A percentile compares a stretch with the other conserved stretches of the same genome.
Evolutionary conservation across 441 rosid genomes (phyloP).

Genomic region (Aleurites moluccanus): DNA sequence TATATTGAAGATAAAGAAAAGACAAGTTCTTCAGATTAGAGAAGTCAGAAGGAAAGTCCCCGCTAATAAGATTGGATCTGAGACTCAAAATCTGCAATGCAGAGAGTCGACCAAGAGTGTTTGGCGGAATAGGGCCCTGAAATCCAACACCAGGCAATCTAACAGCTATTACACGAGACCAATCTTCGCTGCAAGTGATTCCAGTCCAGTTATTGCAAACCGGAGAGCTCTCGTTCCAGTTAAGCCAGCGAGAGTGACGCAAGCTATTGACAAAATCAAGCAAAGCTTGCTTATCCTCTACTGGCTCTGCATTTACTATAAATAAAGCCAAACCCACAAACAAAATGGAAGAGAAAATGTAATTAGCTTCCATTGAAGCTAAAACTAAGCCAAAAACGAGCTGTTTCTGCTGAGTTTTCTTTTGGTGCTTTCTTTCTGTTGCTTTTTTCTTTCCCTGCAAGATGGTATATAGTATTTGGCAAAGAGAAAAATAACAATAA

Average conservation of each 20-base stretch:
- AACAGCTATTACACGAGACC: constrained; percentile 62
- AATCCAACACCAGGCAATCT: constrained; percentile 90
- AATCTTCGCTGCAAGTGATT: constrained; percentile 62
- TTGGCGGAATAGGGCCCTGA: constrained; percentile 69
- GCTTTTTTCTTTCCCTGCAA: constrained; percentile 9
- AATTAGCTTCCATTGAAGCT: constrained; percentile 44
- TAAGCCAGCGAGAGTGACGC: constrained; percentile 67
- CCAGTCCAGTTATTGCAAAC: constrained; percentile 83
- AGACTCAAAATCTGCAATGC: constrained; percentile 72
- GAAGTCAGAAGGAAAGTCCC: constrained; percentile 70
- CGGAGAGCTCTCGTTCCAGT: constrained; percentile 68
- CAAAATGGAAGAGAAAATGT: constrained; percentile 34
- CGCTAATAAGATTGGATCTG: constrained; percentile 75
- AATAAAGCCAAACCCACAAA: constrained; percentile 40
- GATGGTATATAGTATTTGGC: constrained; percentile 17
- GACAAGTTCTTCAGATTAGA: constrained; percentile 55
- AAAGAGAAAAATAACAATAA: constrained; percentile 20
- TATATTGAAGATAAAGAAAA: constrained; percentile 70
- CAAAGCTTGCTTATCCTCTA: constrained; percentile 78
- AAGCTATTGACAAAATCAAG: constrained; percentile 64
- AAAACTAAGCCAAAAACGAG: constrained; percentile 49
- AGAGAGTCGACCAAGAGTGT: constrained; percentile 78
- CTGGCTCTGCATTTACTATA: constrained; percentile 52
- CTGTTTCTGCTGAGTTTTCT: constrained; percentile 40
- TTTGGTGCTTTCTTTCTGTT: neutral